A percentile compares a stretch with the other conserved stretches of the same genome.
Conservation (phyloP, 345 rosid genomes). For the Gossypium mustelinum region DNA sequence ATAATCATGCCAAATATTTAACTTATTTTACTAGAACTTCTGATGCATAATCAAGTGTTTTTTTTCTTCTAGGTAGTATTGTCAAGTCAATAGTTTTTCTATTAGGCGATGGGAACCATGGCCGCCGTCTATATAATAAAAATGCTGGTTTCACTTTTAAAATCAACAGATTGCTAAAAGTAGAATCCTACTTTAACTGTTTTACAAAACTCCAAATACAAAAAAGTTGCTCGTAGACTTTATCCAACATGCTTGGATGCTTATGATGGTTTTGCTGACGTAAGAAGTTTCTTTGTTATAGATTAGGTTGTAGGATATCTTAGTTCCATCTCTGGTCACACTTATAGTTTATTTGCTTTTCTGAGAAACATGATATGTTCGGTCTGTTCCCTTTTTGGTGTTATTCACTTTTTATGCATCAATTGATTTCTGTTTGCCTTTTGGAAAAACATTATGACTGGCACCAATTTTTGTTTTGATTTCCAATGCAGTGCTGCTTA, state of each 20-base stretch:
- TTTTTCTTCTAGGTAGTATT: background rate
- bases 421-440: background rate
- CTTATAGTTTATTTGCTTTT: background rate
- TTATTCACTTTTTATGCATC: background rate
- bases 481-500: constrained; percentile 64
- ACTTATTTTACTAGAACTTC: constrained; percentile 5
- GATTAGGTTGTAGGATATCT: constrained; percentile 1
- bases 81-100: background rate
- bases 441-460: background rate
- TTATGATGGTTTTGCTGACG: background rate
- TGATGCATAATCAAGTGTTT: background rate
- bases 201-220: background rate
- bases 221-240: background rate
- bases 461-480: constrained; percentile 16
- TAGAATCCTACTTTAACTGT: constrained; percentile 10
- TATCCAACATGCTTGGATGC: constrained; percentile 5
- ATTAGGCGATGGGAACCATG: background rate
- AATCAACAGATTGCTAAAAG: constrained; percentile 7
- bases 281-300: background rate
- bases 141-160: constrained; percentile 28
- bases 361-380: background rate
- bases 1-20: background rate
- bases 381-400: background rate
- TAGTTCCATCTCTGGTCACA: background rate
- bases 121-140: constrained; percentile 14